Base-by-base conservation (phyloP, 305 asterid species). In the Fraxinus nigra region DNA sequence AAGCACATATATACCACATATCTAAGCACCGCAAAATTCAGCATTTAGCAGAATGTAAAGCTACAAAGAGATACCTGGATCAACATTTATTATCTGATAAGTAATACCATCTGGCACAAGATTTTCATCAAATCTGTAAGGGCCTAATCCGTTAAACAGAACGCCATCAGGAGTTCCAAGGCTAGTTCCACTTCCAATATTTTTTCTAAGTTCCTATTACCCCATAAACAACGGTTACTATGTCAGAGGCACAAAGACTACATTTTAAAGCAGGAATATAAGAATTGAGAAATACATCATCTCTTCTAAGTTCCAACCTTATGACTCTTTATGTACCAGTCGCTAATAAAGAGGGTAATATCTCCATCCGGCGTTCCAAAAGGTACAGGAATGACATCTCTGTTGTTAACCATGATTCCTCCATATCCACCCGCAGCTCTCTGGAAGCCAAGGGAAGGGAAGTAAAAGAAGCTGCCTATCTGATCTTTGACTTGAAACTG, bases 401-500 rank as follows among this genome's bases (percentile, higher is more conserved):
- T 84, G 82, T 95, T 95, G 91, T 95, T 95, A 72, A 93, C 83
- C 48, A 82, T 89, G 83, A 95, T 93, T 76, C 98, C 98, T 20
- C 98, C 98, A 77, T 91, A 95, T 77, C 98, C 98, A 73, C 98
- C 98, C 3, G 93, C 87, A 72, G 98, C 94, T 86, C 93, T 89
- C 79, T 95, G 98, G 83, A 95, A 86, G 70, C 86, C 86, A 30
- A 92, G 89, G 67, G 98, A 90, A 86, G 95, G 97, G 85, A 95
- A 95, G 85, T 93, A 95, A 85, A 86, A 95, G 95, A 95, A 95
- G 85, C 98, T 95, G 76, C 98, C 98, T 80, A 95, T 93, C 89
- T 95, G 98, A 81, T 95, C 98, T 86, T 93, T 95, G 82, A 95
- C 98, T 82, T 95, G 98, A 90, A 95, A 95, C 84, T 93, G 92